Percentiles rank a stretch among this genome's conserved stretches.
These are phyloP conservation scores for Fusarium longipes DNA, from an alignment of 2,329 filamentous ascomycete genomes.

Conservation along the genomic window DNA sequence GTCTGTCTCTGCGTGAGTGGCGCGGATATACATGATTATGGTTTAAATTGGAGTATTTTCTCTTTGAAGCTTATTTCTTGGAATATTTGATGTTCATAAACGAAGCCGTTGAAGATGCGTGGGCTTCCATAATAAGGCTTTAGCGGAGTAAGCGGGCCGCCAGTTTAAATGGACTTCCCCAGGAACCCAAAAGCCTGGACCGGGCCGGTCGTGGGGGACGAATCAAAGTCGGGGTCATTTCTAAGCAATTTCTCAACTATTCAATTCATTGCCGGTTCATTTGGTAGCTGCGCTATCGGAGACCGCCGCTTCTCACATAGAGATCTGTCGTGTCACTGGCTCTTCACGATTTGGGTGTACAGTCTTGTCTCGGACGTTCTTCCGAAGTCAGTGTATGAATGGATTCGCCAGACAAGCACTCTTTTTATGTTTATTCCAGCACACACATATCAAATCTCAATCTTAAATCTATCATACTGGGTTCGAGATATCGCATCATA, in stretches of 20 bases:
- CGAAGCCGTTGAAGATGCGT: rapidly evolving
- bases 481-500: background rate
- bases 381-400: background rate
- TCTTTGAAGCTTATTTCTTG: background rate
- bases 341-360: no score
- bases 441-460: no score
- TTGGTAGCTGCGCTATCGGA: background rate
- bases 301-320: background rate
- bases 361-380: background rate
- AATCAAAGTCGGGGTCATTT: slow-evolving; percentile 21
- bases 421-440: background rate
- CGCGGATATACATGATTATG: slow-evolving; percentile 32
- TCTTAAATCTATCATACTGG: background rate
- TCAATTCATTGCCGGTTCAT: background rate
- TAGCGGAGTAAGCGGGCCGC: slow-evolving; percentile 33
- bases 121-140: slow-evolving; percentile 10
- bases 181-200: background rate
- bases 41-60: rapidly evolving
- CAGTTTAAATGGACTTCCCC: background rate
- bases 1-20: slow-evolving; percentile 61
- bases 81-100: background rate
- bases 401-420: background rate
- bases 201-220: slow-evolving; percentile 19
- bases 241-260: slow-evolving; percentile 3
- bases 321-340: background rate